Base-by-base conservation (phyloP, 495 filamentous ascomycete species). In the Apiosordaria backusii region DNA sequence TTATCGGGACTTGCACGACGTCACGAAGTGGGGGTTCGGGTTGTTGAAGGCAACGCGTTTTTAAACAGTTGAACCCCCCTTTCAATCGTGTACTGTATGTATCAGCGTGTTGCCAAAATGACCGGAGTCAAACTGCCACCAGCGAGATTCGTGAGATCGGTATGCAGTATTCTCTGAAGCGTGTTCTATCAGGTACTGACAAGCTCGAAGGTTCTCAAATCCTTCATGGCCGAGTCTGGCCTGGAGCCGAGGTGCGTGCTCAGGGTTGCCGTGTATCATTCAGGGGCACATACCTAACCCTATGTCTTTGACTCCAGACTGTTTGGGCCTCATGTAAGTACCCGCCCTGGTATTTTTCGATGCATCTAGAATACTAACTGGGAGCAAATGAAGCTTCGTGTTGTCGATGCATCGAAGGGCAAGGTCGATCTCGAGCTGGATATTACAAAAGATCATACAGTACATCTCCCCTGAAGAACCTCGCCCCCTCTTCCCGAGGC, bases 401-500 rank as follows among this genome's bases (percentile, higher is more conserved):
- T 98, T 35, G 92, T 86, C 19, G 83, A 88, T 58, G 94, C 92
- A 59, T 77, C 75, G n/a, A 87, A 89, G 7, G 94, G 93, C 45
- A 82, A 80, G 26, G 94, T 99, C 50, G 87, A 90, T 54, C 96
- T 99, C 74, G 92, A 97, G 73, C 81, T 99, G 29, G 84, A 91
- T 62, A 90, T 99, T 60, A 78, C 88, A 53, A 91, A 93, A 70
- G 85, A 97, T 61, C 95, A 99, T 75, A 97, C 94, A 4, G 93
- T 96, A 78, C 67, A 81, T 45, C 13, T 57, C 0, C 23, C 19
- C 53, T 18, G 45, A 21, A 15, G 21, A 5, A 10, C 22, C 26
- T 25, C 27, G 24, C 21, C 18, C 9, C 22, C 13, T 2, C n/a
- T 54, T 16, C 35, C 7, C 7, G 21, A 7, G 7, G 57, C 62